A percentile compares a stretch with the other conserved stretches of the same genome.
phyloP scores from a whole-genome alignment of 148 eudicot species.

The Chenopodium album region DNA sequence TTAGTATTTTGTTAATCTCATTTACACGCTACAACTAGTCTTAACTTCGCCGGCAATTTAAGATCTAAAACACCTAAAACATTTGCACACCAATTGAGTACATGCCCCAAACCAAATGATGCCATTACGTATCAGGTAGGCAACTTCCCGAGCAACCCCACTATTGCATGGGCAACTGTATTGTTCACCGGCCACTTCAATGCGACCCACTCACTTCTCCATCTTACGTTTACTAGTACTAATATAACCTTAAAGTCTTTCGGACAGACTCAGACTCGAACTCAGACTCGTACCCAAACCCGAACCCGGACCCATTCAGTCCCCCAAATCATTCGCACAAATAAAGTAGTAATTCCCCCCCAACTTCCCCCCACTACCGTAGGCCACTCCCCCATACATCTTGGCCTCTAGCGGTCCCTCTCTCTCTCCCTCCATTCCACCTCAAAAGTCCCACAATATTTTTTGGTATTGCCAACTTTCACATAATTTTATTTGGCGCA shows the following conservation, averaged over 20 bases:
- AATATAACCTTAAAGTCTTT: neutral
- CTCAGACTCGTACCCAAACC: too few species aligned
- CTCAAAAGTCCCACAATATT: constrained; percentile 12
- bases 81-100: neutral
- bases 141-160: neutral
- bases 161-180: too few species aligned
- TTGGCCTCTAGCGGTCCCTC: constrained; percentile 23
- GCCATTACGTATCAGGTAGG: constrained; percentile 22
- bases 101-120: neutral
- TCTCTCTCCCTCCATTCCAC: neutral
- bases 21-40: neutral
- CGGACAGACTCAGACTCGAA: too few species aligned
- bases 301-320: neutral
- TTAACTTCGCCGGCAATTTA: constrained; percentile 23
- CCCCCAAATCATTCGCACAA: neutral
- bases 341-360: neutral
- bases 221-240: neutral
- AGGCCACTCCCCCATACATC: constrained; percentile 19
- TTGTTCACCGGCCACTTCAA: neutral
- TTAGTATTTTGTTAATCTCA: neutral
- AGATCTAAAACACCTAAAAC: neutral
- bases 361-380: constrained; percentile 21
- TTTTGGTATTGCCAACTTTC: constrained; percentile 5
- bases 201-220: neutral
- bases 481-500: neutral